Evolutionary conservation across 2,329 filamentous ascomycete genomes (phyloP).

Genomic region (Xylariaceae sp.): DNA sequence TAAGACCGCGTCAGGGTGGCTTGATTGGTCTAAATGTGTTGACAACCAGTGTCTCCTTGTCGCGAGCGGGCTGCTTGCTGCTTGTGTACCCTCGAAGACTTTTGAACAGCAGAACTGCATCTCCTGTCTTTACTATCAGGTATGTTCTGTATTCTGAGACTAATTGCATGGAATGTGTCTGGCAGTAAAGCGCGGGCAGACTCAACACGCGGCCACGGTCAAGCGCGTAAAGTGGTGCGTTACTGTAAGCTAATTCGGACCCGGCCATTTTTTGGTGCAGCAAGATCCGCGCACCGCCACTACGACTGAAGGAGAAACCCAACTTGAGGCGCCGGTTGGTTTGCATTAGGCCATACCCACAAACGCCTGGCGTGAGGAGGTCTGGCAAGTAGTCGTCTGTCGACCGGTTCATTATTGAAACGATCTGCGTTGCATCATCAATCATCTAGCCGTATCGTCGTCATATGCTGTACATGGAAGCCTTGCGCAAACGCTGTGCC

Average conservation of each 20-base stretch:
- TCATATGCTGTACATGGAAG: background rate
- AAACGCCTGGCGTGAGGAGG: background rate
- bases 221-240: conserved; percentile 22
- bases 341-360: conserved; percentile 9
- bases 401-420: background rate
- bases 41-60: conserved; percentile 25
- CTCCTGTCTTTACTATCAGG: background rate
- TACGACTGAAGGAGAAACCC: conserved; percentile 5
- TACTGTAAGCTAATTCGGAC: no score
- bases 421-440: background rate
- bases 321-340: conserved; percentile 5
- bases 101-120: no score
- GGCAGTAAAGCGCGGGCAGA: no score
- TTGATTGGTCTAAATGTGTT: conserved; percentile 34
- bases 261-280: background rate
- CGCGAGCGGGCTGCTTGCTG: conserved; percentile 24
- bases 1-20: conserved; percentile 34
- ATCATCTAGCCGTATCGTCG: no score
- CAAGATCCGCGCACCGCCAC: background rate
- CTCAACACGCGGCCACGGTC: conserved; percentile 4
- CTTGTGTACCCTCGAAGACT: conserved; percentile 26
- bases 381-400: background rate
- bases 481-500: conserved; percentile 1
- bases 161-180: background rate
- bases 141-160: background rate